Evolutionary conservation across 331 rosid species (phyloP).

Genomic region (Erythrophleum ivorense): DNA sequence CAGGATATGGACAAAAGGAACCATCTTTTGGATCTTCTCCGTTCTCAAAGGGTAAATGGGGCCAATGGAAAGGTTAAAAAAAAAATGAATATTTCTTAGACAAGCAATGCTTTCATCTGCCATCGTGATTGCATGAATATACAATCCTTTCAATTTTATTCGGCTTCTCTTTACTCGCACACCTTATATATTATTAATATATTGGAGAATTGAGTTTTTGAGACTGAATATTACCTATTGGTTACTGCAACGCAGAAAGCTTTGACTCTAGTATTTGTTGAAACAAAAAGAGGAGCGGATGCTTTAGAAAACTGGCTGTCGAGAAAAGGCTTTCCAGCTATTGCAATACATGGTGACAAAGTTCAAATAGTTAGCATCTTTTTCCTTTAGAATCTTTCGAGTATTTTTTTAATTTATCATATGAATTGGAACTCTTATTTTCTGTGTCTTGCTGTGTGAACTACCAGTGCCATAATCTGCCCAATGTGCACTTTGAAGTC

Average conservation of each 20-base stretch:
- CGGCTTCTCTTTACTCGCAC: not conserved
- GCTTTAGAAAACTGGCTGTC: conserved; percentile 45
- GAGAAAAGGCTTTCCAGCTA: conserved; percentile 48
- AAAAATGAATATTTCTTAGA: not conserved
- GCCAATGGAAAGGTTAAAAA: conserved; percentile 41
- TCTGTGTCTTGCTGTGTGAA: not conserved
- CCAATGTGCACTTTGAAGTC: not conserved
- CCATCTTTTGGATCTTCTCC: conserved; percentile 40
- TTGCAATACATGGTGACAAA: conserved; percentile 59
- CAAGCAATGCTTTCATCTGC: not conserved
- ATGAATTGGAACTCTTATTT: not conserved
- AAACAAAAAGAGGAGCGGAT: conserved; percentile 56
- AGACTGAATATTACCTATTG: not conserved
- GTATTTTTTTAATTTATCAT: not conserved
- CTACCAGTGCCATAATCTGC: not conserved
- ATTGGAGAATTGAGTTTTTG: not conserved
- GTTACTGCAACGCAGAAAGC: conserved; percentile 39
- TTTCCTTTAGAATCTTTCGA: not conserved
- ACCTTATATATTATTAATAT: not conserved
- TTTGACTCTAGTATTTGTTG: conserved; percentile 55
- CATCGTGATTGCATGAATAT: not conserved
- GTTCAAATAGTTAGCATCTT: conserved; percentile 48
- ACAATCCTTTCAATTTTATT: not conserved
- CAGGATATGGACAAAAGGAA: conserved; percentile 46
- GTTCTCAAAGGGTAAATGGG: conserved; percentile 22